phyloP scores from a whole-genome alignment of 176 grass and related monocot genomes.

The Triticum dicoccoides region DNA sequence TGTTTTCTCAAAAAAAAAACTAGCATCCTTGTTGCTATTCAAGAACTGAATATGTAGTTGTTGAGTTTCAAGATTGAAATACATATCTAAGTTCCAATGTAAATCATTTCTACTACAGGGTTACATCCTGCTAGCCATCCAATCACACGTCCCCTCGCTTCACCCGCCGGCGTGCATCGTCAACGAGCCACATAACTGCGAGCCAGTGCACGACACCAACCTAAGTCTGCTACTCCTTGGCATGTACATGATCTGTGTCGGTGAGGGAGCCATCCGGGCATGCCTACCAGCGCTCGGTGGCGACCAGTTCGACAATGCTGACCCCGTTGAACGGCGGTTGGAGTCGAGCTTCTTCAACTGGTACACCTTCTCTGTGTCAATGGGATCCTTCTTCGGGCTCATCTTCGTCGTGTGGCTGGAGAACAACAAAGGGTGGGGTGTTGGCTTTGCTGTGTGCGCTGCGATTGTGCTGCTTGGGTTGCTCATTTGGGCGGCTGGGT shows the following conservation, averaged over 20 bases:
- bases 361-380: conserved; percentile 64
- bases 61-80: no score
- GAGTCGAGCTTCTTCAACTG: conserved; percentile 91
- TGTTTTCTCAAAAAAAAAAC: no score
- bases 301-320: conserved; percentile 64
- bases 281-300: conserved; percentile 71
- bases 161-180: conserved; percentile 48
- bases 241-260: conserved; percentile 55
- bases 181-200: not conserved
- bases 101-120: conserved; percentile 39
- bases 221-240: conserved; percentile 56
- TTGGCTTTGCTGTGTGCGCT: conserved; percentile 51
- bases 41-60: no score
- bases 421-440: conserved; percentile 53
- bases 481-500: conserved; percentile 38
- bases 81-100: no score
- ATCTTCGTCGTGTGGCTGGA: conserved; percentile 69
- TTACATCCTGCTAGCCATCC: conserved; percentile 66
- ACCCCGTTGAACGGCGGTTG: conserved; percentile 36
- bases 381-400: conserved; percentile 59
- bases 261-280: conserved; percentile 56
- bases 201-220: conserved; percentile 40
- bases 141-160: conserved; percentile 60
- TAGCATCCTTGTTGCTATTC: no score
- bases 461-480: conserved; percentile 42